phyloP scores from a whole-genome alignment of 805 yeast species.

The Teunomyces cretensis region DNA sequence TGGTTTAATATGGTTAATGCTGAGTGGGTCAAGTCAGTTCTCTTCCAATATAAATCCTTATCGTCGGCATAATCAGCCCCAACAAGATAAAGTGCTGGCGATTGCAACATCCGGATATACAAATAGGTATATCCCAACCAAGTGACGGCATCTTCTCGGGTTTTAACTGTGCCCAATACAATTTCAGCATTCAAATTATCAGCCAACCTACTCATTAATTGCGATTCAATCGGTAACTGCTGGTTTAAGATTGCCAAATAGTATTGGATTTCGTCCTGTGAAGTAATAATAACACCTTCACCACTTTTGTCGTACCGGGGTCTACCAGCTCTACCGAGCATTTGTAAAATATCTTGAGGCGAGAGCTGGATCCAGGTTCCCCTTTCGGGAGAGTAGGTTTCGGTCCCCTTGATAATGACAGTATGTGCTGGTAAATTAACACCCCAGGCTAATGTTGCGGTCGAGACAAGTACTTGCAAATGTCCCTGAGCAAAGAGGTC shows the following conservation, averaged over 20 bases:
- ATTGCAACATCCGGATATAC: conserved; percentile 70
- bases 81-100: conserved; percentile 75
- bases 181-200: conserved; percentile 87
- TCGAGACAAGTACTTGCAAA: conserved; percentile 78
- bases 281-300: conserved; percentile 89
- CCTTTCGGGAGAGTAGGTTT: conserved; percentile 85
- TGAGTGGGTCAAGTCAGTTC: conserved; percentile 72
- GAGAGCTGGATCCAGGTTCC: conserved; percentile 91
- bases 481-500: conserved; percentile 88
- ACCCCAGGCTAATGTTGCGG: conserved; percentile 97
- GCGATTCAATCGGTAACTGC: conserved; percentile 91
- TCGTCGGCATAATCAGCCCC: conserved; percentile 57
- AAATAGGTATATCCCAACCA: conserved; percentile 85
- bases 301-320: conserved; percentile 92
- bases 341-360: conserved; percentile 92
- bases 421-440: conserved; percentile 95
- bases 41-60: conserved; percentile 52
- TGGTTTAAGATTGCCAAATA: conserved; percentile 89
- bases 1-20: conserved; percentile 62
- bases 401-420: conserved; percentile 90
- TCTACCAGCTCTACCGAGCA: conserved; percentile 98
- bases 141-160: conserved; percentile 62
- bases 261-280: conserved; percentile 81
- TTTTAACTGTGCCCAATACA: conserved; percentile 64
- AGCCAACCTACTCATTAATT: conserved; percentile 64